Conservation (phyloP, 2,329 filamentous ascomycete species). For the Venturia asperata region DNA sequence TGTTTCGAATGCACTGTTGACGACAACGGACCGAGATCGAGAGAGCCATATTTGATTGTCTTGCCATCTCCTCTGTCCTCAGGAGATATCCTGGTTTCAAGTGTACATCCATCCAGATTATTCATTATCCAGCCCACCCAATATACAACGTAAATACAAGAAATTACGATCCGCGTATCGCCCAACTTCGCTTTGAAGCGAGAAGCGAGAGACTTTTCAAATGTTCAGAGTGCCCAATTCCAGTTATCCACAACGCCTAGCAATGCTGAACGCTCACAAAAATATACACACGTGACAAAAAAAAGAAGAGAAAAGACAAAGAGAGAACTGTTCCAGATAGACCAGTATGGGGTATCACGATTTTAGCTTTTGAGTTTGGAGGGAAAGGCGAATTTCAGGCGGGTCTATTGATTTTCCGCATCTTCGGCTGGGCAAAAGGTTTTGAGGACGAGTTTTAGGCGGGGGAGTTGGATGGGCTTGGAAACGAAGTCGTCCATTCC, state of each 20-base stretch:
- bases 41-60: background rate
- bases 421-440: constrained; percentile 56
- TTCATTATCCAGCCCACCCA: background rate
- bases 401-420: background rate
- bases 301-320: background rate
- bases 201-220: background rate
- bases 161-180: background rate
- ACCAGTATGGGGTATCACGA: background rate
- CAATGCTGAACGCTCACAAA: constrained; percentile 11
- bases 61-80: background rate
- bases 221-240: background rate
- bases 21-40: no score
- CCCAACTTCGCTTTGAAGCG: no score
- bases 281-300: background rate
- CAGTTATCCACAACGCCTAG: background rate
- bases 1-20: no score
- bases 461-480: constrained; percentile 70
- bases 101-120: background rate
- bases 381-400: background rate
- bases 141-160: background rate
- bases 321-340: background rate
- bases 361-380: background rate
- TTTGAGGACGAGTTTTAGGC: constrained; percentile 76
- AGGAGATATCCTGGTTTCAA: background rate
- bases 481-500: constrained; percentile 88